A percentile compares a stretch with the other conserved stretches of the same genome.
Conservation (phyloP, 1,139 yeast species). For the Yamadazyma blattariae region DNA sequence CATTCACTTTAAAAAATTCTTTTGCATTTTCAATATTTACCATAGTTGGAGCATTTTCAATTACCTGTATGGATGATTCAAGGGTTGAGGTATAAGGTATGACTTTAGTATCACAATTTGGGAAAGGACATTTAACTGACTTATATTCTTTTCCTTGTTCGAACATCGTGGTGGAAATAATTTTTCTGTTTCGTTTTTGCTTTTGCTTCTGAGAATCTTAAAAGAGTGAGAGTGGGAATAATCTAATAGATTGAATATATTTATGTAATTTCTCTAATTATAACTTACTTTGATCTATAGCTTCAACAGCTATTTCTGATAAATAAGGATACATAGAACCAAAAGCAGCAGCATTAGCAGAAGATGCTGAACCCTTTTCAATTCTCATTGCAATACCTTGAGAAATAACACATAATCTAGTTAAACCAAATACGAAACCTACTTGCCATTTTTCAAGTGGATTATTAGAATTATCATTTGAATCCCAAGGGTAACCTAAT, state of each 20-base stretch:
- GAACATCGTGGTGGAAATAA: no score
- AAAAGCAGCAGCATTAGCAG: constrained; percentile 49
- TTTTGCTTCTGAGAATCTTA: no score
- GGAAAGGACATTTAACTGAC: constrained; percentile 30
- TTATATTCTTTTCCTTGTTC: constrained; percentile 5
- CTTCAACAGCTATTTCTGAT: constrained; percentile 33
- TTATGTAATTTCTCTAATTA: no score
- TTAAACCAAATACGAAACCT: constrained; percentile 59
- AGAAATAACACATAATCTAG: constrained; percentile 57
- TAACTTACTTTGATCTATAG: constrained; percentile 8
- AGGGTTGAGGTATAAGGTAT: constrained; percentile 23
- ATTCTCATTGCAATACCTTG: constrained; percentile 70
- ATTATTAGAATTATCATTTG: constrained; percentile 31
- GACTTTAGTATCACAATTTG: constrained; percentile 33
- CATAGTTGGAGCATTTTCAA: constrained; percentile 33
- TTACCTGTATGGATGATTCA: constrained; percentile 10
- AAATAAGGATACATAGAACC: constrained; percentile 45
- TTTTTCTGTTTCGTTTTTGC: no score
- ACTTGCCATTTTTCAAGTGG: constrained; percentile 49
- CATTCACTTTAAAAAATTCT: constrained; percentile 42
- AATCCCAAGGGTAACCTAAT: constrained; percentile 35
- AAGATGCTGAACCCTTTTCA: constrained; percentile 57
- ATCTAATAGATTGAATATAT: no score
- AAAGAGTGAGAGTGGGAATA: no score
- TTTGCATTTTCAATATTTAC: constrained; percentile 15